Evolutionary conservation across 305 asterid species (phyloP).

Genomic region (Solanum hybrid): DNA sequence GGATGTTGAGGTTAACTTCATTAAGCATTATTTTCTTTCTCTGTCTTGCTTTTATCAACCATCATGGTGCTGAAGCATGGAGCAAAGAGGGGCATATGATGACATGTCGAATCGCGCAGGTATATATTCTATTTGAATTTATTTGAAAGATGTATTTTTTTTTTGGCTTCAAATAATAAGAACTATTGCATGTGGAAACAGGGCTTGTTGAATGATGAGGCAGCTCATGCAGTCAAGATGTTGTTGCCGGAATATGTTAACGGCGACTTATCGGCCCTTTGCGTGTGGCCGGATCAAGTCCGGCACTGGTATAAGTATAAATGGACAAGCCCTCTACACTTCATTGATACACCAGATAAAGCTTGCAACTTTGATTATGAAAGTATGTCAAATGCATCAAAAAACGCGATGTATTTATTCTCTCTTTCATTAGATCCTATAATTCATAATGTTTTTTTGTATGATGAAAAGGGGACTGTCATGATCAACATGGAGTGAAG

Average conservation of each 20-base stretch:
- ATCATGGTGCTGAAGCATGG: slow-evolving; percentile 56
- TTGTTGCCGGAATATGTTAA: slow-evolving; percentile 61
- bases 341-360: slow-evolving; percentile 82
- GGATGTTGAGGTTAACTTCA: slow-evolving; percentile 20
- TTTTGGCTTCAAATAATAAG: not conserved
- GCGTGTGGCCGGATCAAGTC: slow-evolving; percentile 94
- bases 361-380: slow-evolving; percentile 66
- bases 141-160: not conserved
- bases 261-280: slow-evolving; percentile 68
- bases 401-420: not conserved
- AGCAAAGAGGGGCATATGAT: slow-evolving; percentile 82
- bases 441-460: not conserved
- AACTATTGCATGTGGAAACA: slow-evolving; percentile 8
- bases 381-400: slow-evolving; percentile 30
- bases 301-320: slow-evolving; percentile 79
- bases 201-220: slow-evolving; percentile 61
- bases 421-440: not conserved
- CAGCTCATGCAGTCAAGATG: slow-evolving; percentile 53
- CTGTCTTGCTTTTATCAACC: slow-evolving; percentile 24
- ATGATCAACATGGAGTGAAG: slow-evolving; percentile 62
- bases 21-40: slow-evolving; percentile 19
- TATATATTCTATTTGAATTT: slow-evolving; percentile 7
- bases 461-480: slow-evolving; percentile 66
- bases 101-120: slow-evolving; percentile 90
- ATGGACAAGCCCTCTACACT: slow-evolving; percentile 91